A percentile compares a stretch with the other conserved stretches of the same genome.
These are phyloP conservation scores for Prunus mume DNA, from an alignment of 306 rosid genomes.

Conservation along the genomic window DNA sequence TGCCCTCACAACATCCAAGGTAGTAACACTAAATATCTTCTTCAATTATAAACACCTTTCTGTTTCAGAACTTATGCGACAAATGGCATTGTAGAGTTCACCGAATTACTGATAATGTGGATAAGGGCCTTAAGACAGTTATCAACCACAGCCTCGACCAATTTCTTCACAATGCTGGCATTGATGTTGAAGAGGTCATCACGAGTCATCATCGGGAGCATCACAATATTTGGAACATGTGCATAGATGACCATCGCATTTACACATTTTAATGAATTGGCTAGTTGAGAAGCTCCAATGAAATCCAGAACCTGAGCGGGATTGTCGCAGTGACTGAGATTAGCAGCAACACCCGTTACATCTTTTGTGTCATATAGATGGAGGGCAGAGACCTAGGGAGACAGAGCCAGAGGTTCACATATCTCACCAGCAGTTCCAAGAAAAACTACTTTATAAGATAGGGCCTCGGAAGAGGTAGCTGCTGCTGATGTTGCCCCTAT, in stretches of 20 bases:
- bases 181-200: conserved; percentile 97
- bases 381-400: conserved; percentile 70
- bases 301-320: conserved; percentile 77
- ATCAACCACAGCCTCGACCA: conserved; percentile 84
- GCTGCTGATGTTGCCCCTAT: conserved; percentile 66
- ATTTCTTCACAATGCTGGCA: conserved; percentile 79
- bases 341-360: conserved; percentile 90
- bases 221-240: conserved; percentile 19
- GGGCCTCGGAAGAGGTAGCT: conserved; percentile 55
- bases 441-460: conserved; percentile 70
- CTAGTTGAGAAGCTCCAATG: conserved; percentile 67
- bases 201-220: conserved; percentile 89
- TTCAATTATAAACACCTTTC: conserved; percentile 88
- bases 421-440: conserved; percentile 94
- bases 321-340: conserved; percentile 90
- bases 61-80: conserved; percentile 75
- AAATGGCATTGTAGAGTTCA: conserved; percentile 89
- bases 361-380: conserved; percentile 82
- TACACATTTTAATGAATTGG: conserved; percentile 59
- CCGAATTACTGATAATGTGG: conserved; percentile 83
- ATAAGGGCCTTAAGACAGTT: conserved; percentile 87
- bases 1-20: conserved; percentile 95
- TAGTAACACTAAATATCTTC: conserved; percentile 89
- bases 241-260: conserved; percentile 91
- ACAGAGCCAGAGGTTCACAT: conserved; percentile 87